A percentile compares a stretch with the other conserved stretches of the same genome.
phyloP scores from a whole-genome alignment of 192 early-diverging fungal genomes.

The Coemansia biformis region DNA sequence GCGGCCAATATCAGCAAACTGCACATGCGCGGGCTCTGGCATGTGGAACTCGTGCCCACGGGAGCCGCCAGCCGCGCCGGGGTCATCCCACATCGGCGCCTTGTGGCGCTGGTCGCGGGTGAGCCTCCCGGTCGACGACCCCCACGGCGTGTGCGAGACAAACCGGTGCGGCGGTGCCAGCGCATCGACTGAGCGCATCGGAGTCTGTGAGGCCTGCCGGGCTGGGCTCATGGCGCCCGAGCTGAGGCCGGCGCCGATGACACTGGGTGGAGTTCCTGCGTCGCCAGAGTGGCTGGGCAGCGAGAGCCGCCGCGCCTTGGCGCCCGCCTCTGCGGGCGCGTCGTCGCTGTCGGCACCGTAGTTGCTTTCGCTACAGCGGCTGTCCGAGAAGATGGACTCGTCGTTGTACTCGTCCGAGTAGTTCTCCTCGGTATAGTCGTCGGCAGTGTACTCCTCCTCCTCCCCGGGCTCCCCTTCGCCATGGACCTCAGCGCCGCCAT shows the following conservation, averaged over 20 bases:
- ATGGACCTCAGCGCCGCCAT: neutral
- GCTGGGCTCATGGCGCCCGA: constrained; percentile 11
- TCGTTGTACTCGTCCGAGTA: constrained; percentile 39
- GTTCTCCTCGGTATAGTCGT: constrained; percentile 23
- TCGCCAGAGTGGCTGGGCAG: too few relatives aligned
- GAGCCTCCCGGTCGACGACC: constrained; percentile 33
- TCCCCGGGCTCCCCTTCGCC: neutral
- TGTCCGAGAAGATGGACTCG: constrained; percentile 43
- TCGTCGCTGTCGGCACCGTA: constrained; percentile 7
- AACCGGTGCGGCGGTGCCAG: constrained; percentile 39
- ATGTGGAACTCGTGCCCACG: too few relatives aligned
- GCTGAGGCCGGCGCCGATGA: constrained; percentile 8
- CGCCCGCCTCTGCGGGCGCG: too few relatives aligned
- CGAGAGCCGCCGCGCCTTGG: too few relatives aligned
- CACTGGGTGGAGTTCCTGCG: too few relatives aligned
- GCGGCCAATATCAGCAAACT: too few relatives aligned
- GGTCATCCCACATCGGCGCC: constrained; percentile 39
- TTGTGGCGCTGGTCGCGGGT: constrained; percentile 41
- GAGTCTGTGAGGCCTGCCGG: too few relatives aligned
- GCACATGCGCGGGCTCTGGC: too few relatives aligned
- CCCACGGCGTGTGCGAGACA: constrained; percentile 48
- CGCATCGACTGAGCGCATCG: constrained; percentile 21
- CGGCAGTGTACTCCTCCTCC: constrained; percentile 22
- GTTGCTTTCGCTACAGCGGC: constrained; percentile 5
- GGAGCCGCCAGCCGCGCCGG: constrained; percentile 8